Conservation (phyloP, 805 yeast species). For the Candida pseudofarinosa region DNA sequence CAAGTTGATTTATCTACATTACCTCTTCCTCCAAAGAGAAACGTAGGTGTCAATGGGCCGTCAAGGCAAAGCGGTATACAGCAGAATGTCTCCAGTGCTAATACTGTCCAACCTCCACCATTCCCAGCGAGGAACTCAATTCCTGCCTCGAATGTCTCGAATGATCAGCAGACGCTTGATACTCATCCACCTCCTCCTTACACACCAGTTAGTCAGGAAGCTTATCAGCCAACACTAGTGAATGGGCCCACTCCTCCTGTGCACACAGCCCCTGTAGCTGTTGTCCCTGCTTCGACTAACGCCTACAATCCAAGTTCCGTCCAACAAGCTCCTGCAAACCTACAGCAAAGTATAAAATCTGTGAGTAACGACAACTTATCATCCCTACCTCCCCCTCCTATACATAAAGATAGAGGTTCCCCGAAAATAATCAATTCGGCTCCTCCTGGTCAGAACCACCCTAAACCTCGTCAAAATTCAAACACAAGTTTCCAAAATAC, state of each 20-base stretch:
- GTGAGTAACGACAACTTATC: constrained; percentile 20
- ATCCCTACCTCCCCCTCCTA: constrained; percentile 40
- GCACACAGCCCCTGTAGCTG: not conserved
- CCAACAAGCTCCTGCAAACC: not conserved
- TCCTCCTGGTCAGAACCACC: not conserved
- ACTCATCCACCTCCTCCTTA: not conserved
- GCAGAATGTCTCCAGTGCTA: constrained; percentile 3
- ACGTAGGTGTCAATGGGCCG: constrained; percentile 15
- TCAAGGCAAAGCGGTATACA: constrained; percentile 4
- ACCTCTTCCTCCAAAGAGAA: constrained; percentile 45
- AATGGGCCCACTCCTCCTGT: not conserved
- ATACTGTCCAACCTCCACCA: constrained; percentile 8
- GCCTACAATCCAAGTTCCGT: not conserved
- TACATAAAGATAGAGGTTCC: constrained; percentile 26
- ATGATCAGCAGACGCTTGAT: constrained; percentile 5
- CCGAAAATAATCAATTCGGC: not conserved
- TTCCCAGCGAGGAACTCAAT: constrained; percentile 5
- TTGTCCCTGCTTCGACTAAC: not conserved
- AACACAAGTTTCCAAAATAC: not conserved
- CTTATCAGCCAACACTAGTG: constrained; percentile 1
- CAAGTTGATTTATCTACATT: constrained; percentile 26
- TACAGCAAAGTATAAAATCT: not conserved
- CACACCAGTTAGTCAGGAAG: not conserved
- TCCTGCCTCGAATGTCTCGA: constrained; percentile 6
- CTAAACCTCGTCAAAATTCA: not conserved